Evolutionary conservation across 306 rosid species (phyloP).

Genomic region (Crotalaria pallida): DNA sequence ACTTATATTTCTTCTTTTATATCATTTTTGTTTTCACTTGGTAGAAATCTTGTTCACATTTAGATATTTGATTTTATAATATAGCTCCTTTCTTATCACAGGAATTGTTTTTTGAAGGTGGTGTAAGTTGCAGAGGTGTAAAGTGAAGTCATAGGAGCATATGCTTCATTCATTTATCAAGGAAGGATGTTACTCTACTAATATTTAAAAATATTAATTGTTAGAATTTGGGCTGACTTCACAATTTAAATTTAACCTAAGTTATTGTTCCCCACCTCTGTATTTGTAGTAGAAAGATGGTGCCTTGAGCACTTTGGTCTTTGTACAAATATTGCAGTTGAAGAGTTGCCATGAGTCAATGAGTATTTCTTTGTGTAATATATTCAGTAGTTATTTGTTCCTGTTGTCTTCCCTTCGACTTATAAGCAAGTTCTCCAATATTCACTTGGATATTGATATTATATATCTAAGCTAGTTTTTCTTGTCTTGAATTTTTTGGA

Average conservation of each 20-base stretch:
- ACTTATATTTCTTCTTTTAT: background rate
- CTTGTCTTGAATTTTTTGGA: background rate
- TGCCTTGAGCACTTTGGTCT: slow-evolving; percentile 16
- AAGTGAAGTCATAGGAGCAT: slow-evolving; percentile 15
- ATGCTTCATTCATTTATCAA: background rate
- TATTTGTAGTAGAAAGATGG: slow-evolving; percentile 19
- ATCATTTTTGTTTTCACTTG: background rate
- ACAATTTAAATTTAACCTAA: slow-evolving; percentile 16
- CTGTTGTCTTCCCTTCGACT: background rate
- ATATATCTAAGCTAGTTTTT: background rate
- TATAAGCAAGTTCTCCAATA: slow-evolving; percentile 3
- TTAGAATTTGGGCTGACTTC: slow-evolving; percentile 30
- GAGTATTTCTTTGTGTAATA: slow-evolving; percentile 6
- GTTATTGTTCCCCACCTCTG: background rate
- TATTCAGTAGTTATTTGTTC: slow-evolving; percentile 1
- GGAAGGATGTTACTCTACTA: slow-evolving; percentile 18
- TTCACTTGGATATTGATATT: slow-evolving; percentile 8
- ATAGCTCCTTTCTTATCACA: slow-evolving; percentile 17
- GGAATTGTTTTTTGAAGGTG: slow-evolving; percentile 49
- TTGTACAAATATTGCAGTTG: slow-evolving; percentile 53
- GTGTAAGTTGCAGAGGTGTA: slow-evolving; percentile 33
- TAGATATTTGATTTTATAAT: background rate
- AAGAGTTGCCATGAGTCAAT: slow-evolving; percentile 26
- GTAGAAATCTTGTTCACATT: background rate
- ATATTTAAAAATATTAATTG: slow-evolving; percentile 16